These are phyloP conservation scores for Trichoderma semiorbis DNA, from an alignment of 2,329 filamentous ascomycete species.

Conservation along the genomic window DNA sequence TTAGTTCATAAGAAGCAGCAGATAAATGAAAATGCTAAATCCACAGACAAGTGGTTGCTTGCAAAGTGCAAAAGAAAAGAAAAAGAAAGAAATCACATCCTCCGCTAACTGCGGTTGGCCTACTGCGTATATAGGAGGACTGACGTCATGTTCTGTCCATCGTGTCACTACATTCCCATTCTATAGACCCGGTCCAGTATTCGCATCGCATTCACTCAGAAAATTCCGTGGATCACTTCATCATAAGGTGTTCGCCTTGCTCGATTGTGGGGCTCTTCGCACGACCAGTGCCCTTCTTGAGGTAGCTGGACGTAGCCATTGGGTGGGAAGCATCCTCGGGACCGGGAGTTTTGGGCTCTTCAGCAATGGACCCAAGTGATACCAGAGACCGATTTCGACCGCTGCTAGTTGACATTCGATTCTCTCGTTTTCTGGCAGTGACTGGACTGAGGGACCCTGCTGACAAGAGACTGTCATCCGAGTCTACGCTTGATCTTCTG, in stretches of 20 bases:
- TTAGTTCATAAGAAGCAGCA: background rate
- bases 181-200: background rate
- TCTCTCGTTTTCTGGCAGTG: slow-evolving; percentile 31
- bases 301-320: background rate
- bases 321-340: background rate
- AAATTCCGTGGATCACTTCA: slow-evolving; percentile 19
- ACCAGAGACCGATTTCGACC: slow-evolving; percentile 36
- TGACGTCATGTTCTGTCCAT: background rate
- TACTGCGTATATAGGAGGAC: background rate
- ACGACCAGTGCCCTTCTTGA: slow-evolving; percentile 21
- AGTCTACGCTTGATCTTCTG: slow-evolving; percentile 36
- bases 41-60: background rate
- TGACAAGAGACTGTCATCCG: slow-evolving; percentile 36
- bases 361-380: slow-evolving; percentile 46
- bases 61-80: background rate
- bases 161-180: background rate
- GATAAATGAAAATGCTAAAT: background rate
- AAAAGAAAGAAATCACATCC: background rate
- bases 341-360: slow-evolving; percentile 35
- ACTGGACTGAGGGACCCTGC: slow-evolving; percentile 35
- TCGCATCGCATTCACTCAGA: background rate
- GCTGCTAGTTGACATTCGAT: slow-evolving; percentile 33
- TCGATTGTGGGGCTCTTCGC: slow-evolving; percentile 31
- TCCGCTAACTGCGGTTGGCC: background rate
- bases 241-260: slow-evolving; percentile 42